Conservation (phyloP, 306 rosid genomes). For the Quercus dentata region DNA sequence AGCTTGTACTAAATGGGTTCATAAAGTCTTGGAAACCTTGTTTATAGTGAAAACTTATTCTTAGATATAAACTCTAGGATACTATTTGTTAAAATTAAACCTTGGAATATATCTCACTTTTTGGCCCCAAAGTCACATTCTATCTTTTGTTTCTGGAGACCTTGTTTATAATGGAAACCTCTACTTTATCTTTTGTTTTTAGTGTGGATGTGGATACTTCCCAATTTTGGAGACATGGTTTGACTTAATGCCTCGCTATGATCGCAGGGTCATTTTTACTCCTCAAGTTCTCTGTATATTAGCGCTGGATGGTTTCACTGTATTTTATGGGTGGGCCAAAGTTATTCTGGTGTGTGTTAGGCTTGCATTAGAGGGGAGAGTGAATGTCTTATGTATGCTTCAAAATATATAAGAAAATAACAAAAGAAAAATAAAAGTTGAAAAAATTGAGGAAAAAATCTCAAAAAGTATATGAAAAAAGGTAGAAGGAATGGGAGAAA, state of each 20-base stretch:
- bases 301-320: constrained; percentile 55
- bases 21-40: neutral
- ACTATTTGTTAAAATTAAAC: neutral
- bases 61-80: neutral
- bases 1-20: neutral
- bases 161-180: constrained; percentile 6
- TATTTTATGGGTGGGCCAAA: constrained; percentile 52
- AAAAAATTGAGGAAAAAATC: constrained; percentile 32
- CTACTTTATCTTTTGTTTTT: neutral
- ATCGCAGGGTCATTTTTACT: constrained; percentile 82
- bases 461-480: constrained; percentile 22
- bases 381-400: constrained; percentile 21
- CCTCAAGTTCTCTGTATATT: constrained; percentile 51
- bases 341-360: constrained; percentile 43
- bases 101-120: neutral
- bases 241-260: constrained; percentile 75
- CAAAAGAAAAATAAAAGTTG: constrained; percentile 12
- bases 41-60: neutral
- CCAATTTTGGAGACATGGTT: constrained; percentile 47
- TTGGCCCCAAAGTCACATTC: neutral
- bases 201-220: constrained; percentile 35
- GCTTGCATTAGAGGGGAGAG: constrained; percentile 33
- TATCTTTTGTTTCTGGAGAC: neutral
- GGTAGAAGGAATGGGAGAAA: no score
- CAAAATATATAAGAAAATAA: constrained; percentile 23